These are phyloP conservation scores for Cucumis sativus DNA, from an alignment of 306 rosid genomes.

Conservation along the genomic window DNA sequence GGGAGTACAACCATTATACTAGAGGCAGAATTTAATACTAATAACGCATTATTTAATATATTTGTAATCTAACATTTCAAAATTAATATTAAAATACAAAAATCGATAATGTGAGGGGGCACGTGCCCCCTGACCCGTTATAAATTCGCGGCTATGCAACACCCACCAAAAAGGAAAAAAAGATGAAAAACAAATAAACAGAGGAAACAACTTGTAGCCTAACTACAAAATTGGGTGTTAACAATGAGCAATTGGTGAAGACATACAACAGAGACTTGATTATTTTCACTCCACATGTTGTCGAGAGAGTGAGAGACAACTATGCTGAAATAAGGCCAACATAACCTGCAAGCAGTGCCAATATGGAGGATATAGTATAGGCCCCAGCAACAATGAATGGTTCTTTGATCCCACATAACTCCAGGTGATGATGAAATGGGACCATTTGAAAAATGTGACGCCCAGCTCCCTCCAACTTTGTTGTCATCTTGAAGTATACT, in stretches of 20 bases:
- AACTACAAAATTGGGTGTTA: not conserved
- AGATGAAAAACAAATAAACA: not conserved
- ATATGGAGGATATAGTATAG: conserved; percentile 51
- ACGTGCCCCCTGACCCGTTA: too few relatives aligned
- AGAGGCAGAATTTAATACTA: too few relatives aligned
- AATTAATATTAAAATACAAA: too few relatives aligned
- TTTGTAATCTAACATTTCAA: too few relatives aligned
- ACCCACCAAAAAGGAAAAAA: too few relatives aligned
- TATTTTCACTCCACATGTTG: not conserved
- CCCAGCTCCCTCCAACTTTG: conserved; percentile 24
- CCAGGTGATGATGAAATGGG: conserved; percentile 62
- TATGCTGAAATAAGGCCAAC: conserved; percentile 78
- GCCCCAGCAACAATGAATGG: conserved; percentile 72
- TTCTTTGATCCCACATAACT: conserved; percentile 53
- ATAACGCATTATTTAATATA: too few relatives aligned
- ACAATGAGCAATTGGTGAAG: not conserved
- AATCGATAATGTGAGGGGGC: too few relatives aligned
- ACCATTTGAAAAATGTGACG: conserved; percentile 52
- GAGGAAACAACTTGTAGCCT: not conserved
- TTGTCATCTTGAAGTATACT: conserved; percentile 41
- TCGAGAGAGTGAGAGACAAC: not conserved
- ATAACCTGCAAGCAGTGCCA: conserved; percentile 72
- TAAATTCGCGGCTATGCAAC: too few relatives aligned
- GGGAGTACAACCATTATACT: too few relatives aligned
- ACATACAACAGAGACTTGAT: not conserved